Evolutionary conservation across 83 land plant genomes (phyloP).

Genomic region (Thuja plicata): DNA sequence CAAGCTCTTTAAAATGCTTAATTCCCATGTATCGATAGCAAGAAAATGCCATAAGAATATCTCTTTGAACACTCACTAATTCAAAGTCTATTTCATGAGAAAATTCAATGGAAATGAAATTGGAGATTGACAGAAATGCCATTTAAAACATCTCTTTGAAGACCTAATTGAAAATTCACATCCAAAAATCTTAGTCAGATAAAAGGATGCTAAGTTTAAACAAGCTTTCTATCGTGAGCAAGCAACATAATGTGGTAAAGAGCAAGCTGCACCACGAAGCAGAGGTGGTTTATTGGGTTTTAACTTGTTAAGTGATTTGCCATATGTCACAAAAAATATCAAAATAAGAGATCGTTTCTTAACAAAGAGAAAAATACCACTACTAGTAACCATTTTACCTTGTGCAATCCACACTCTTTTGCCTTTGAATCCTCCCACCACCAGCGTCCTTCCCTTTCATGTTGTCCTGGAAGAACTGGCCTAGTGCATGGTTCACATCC

Average conservation of each 20-base stretch:
- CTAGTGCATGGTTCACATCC: slow-evolving; percentile 99
- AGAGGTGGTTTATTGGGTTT: background rate
- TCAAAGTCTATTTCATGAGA: background rate
- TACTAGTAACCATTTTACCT: slow-evolving; percentile 19
- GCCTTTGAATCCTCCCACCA: slow-evolving; percentile 99
- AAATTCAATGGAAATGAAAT: background rate
- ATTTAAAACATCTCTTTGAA: too few relatives aligned
- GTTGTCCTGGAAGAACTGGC: slow-evolving; percentile 92
- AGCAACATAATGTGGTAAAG: background rate
- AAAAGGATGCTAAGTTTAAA: background rate
- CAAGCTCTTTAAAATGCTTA: background rate
- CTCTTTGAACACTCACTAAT: too few relatives aligned
- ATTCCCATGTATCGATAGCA: background rate
- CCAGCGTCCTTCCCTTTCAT: slow-evolving; percentile 97
- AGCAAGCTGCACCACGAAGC: background rate
- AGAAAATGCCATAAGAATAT: background rate
- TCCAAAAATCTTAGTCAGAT: background rate
- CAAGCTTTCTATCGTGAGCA: background rate
- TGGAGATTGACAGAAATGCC: background rate
- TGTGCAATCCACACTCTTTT: slow-evolving; percentile 95
- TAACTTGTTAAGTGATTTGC: background rate
- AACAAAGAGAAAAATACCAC: background rate
- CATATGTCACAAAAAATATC: slow-evolving; percentile 1
- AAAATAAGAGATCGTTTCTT: background rate
- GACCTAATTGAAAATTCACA: background rate